Evolutionary conservation across 1,139 yeast genomes (phyloP).

Genomic region (Scheffersomyces quercinus): DNA sequence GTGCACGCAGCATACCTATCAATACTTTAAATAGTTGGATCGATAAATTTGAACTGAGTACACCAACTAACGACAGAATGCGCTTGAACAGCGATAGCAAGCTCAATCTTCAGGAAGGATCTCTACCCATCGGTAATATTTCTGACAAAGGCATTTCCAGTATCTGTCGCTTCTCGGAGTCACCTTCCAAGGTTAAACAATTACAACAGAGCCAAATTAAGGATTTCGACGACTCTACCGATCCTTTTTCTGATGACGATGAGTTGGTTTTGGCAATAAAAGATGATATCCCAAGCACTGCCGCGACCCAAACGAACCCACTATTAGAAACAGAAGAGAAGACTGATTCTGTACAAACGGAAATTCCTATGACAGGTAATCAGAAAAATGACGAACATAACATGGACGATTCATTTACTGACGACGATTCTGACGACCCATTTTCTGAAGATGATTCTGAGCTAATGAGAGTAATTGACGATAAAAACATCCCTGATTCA

Average conservation of each 20-base stretch:
- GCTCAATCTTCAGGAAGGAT: neutral
- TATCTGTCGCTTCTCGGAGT: too few relatives aligned
- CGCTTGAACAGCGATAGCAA: too few relatives aligned
- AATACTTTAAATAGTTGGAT: constrained; percentile 32
- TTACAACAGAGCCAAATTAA: neutral
- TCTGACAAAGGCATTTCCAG: too few relatives aligned
- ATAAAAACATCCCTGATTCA: neutral
- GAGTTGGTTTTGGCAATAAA: constrained; percentile 19
- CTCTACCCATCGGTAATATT: neutral
- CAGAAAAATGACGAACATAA: neutral
- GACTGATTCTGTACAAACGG: too few relatives aligned
- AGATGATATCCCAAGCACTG: too few relatives aligned
- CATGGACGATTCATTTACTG: constrained; percentile 4
- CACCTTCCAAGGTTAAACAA: too few relatives aligned
- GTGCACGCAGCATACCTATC: constrained; percentile 1
- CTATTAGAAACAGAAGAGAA: too few relatives aligned
- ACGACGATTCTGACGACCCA: constrained; percentile 25
- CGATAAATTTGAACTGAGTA: constrained; percentile 28
- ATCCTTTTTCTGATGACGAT: constrained; percentile 40
- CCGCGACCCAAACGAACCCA: too few relatives aligned
- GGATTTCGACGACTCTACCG: constrained; percentile 20
- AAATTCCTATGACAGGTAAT: too few relatives aligned
- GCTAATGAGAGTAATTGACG: constrained; percentile 6
- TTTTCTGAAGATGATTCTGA: constrained; percentile 30
- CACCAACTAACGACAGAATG: neutral